Evolutionary conservation across 495 filamentous ascomycete species (phyloP), one percentile per base, ranked within the genome.

Genomic region (Neurospora intermedia): DNA sequence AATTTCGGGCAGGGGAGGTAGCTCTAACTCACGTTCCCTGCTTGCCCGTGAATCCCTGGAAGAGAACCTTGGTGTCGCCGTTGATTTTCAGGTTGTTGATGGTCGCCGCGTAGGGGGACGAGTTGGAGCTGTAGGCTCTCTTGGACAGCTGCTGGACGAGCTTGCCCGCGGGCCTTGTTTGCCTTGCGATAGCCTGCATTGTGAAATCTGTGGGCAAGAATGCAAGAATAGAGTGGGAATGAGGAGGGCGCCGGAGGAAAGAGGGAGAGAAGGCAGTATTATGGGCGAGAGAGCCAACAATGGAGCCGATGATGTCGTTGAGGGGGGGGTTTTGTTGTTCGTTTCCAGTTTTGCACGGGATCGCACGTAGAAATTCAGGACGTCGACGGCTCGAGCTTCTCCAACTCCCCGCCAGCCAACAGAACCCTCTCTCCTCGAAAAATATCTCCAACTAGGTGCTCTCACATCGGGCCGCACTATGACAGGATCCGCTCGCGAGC

Each of bases 21-120:
- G 54, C 54, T 62, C 23, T 62, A 15, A 93, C 94, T 85, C 84
- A 98, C 94, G 93, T 95, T 93, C 96, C 95, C 87, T 99, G 96
- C 86, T 92, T 96, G 79, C 96, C 96, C 15, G 96, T 99, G 83
- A 99, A 98, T 72, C 96, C 96, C 85, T 99, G 96, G 87, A 88
- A 99, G 77, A 99, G 86, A 71, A 99, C 94, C 84, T 93, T 94
- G 72, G 96, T 99, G 70, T 98, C 90, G 80, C 84, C 82, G 82
- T 92, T 97, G 83, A 99, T 94, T 82, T 93, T 91, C 76, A 99
- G 89, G 87, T 98, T 98, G 76, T 91, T 86, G 82, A 92, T 89
- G 59, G 96, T 98, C 75, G 89, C 83, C 73, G 92, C 88, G 81
- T 99, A 99, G 71, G 87, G 86, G 70, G 89, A 87, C 69, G 85